phyloP scores from a whole-genome alignment of 192 early-diverging fungal species.

The Dimargaris xerosporica region DNA sequence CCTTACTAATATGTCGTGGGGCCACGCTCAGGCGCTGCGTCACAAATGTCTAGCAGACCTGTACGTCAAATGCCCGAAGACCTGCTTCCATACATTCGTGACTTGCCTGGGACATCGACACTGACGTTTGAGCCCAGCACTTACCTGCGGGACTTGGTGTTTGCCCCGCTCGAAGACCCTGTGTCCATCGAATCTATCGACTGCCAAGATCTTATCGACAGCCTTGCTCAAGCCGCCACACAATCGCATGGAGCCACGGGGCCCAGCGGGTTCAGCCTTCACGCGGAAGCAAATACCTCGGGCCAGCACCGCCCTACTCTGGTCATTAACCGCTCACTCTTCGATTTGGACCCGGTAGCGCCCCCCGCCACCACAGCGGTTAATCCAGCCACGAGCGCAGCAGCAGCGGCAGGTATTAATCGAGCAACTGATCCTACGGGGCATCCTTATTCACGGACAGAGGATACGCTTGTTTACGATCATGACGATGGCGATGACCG shows the following conservation, averaged over 20 bases:
- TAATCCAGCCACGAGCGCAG: not conserved
- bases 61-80: constrained; percentile 1
- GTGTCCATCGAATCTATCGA: not conserved
- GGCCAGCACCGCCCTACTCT: not conserved
- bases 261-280: not conserved
- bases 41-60: not conserved
- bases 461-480: not conserved
- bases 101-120: constrained; percentile 1
- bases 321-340: constrained; percentile 5
- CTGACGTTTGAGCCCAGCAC: constrained; percentile 3
- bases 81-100: constrained; percentile 2
- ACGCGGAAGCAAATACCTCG: not conserved
- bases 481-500: not conserved
- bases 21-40: not conserved
- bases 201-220: not conserved
- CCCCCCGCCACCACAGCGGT: not conserved
- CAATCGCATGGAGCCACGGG: not conserved
- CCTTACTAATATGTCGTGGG: not conserved
- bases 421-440: not conserved
- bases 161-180: not conserved
- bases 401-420: not conserved
- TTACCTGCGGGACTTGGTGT: constrained; percentile 6
- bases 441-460: not conserved
- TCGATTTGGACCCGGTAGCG: not conserved
- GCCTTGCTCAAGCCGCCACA: not conserved